Evolutionary conservation across 148 eudicot genomes (phyloP).

Genomic region (Fagopyrum homotropicum): DNA sequence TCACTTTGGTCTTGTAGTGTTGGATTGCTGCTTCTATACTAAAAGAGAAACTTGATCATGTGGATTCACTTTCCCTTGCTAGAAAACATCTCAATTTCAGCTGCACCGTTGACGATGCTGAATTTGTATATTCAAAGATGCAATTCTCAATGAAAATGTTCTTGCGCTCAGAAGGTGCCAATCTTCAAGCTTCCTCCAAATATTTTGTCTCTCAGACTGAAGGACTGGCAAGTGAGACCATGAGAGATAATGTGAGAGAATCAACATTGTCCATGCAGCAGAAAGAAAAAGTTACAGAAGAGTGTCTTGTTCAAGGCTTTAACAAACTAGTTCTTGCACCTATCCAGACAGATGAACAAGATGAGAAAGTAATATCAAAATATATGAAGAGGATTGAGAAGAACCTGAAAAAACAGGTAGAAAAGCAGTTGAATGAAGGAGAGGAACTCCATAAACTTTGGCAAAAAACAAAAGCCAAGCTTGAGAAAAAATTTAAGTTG

Average conservation of each 20-base stretch:
- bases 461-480: constrained; percentile 28
- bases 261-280: constrained; percentile 4
- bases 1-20: constrained; percentile 33
- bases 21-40: constrained; percentile 67
- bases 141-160: constrained; percentile 39
- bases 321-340: constrained; percentile 10
- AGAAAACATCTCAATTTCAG: constrained; percentile 39
- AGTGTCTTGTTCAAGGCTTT: constrained; percentile 15
- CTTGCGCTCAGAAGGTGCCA: constrained; percentile 25
- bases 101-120: constrained; percentile 54
- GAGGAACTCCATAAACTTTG: constrained; percentile 27
- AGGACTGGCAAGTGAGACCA: constrained; percentile 14
- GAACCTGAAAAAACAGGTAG: constrained; percentile 31
- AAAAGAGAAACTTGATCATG: constrained; percentile 48
- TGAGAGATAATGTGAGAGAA: constrained; percentile 15
- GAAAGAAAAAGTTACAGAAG: constrained; percentile 21
- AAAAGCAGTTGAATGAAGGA: constrained; percentile 38
- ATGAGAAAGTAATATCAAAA: constrained; percentile 15
- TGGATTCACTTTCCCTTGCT: constrained; percentile 41
- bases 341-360: constrained; percentile 8
- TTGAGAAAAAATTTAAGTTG: constrained; percentile 32
- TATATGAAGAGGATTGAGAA: constrained; percentile 22
- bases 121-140: constrained; percentile 35
- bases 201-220: constrained; percentile 15
- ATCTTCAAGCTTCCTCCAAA: constrained; percentile 16